phyloP scores from a whole-genome alignment of 768 basidiomycete genomes.

The Phlebiopsis flavidoalba region DNA sequence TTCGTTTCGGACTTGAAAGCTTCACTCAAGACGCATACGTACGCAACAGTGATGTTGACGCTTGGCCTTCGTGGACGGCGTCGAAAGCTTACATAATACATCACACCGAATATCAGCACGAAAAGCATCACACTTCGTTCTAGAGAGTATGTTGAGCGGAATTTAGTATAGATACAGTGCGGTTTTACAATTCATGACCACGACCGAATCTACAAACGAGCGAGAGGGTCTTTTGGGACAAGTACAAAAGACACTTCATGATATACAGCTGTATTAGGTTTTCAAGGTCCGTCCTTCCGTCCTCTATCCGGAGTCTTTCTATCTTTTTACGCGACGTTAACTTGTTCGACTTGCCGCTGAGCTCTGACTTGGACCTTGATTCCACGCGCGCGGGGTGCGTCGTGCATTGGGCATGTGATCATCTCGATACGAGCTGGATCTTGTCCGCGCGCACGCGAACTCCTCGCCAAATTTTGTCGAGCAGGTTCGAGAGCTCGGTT shows the following conservation, averaged over 20 bases:
- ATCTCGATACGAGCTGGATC: conserved; percentile 82
- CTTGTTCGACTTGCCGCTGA: conserved; percentile 46
- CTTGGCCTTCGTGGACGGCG: too few relatives aligned
- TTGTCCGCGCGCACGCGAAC: conserved; percentile 58
- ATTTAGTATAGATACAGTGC: background rate
- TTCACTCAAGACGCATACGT: too few relatives aligned
- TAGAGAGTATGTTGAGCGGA: too few relatives aligned
- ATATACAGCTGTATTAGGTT: too few relatives aligned
- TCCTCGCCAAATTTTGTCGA: conserved; percentile 43
- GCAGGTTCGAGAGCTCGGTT: conserved; percentile 58
- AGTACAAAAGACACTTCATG: too few relatives aligned
- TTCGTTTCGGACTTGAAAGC: too few relatives aligned
- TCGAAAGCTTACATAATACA: too few relatives aligned
- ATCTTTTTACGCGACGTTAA: conserved; percentile 23
- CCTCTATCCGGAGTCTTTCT: background rate
- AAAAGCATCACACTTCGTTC: too few relatives aligned
- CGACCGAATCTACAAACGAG: too few relatives aligned
- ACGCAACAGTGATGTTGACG: too few relatives aligned
- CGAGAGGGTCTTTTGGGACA: too few relatives aligned
- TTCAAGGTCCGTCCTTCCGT: background rate
- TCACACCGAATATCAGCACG: too few relatives aligned
- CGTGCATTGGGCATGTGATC: conserved; percentile 63
- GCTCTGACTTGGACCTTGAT: conserved; percentile 53
- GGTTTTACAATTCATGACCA: background rate
- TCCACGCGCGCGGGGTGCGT: conserved; percentile 66